These are phyloP conservation scores for Marvania coccoides DNA, from an alignment of 139 green algal genomes.

Conservation along the genomic window DNA sequence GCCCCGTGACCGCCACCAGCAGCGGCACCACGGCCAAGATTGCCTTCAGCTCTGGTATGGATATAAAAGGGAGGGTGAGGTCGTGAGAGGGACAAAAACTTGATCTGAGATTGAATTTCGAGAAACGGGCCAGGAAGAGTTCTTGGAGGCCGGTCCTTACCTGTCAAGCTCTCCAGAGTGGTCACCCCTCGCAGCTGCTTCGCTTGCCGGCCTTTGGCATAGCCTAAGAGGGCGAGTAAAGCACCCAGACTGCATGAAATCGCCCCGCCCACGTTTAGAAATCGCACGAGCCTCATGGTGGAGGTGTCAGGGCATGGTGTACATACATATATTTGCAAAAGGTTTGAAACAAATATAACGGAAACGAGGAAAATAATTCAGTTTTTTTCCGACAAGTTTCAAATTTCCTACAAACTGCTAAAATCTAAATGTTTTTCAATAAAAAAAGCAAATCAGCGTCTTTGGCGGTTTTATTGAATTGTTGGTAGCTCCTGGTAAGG, in stretches of 20 bases:
- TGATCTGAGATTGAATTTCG: not conserved
- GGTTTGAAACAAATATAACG: not conserved
- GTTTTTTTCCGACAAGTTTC: too few relatives aligned
- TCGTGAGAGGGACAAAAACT: not conserved
- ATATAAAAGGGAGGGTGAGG: not conserved
- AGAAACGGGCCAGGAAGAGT: not conserved
- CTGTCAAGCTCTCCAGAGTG: not conserved
- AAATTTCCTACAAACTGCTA: too few relatives aligned
- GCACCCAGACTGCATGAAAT: not conserved
- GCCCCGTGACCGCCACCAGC: conserved; percentile 23
- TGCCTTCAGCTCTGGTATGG: conserved; percentile 20
- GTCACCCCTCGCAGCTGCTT: not conserved
- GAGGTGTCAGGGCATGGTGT: too few relatives aligned
- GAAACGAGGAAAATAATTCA: not conserved
- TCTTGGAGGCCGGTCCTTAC: not conserved
- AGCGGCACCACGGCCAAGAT: conserved; percentile 13
- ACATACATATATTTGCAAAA: too few relatives aligned
- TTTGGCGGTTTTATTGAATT: too few relatives aligned
- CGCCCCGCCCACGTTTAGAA: conserved; percentile 2
- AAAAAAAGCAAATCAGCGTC: too few relatives aligned
- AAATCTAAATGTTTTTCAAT: too few relatives aligned
- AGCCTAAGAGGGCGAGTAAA: not conserved
- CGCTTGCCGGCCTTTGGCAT: too few relatives aligned
- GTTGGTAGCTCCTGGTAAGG: too few relatives aligned
- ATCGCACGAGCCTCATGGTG: too few relatives aligned